These are phyloP conservation scores for Geranium rotundifolium DNA, from an alignment of 345 rosid species.

Conservation along the genomic window DNA sequence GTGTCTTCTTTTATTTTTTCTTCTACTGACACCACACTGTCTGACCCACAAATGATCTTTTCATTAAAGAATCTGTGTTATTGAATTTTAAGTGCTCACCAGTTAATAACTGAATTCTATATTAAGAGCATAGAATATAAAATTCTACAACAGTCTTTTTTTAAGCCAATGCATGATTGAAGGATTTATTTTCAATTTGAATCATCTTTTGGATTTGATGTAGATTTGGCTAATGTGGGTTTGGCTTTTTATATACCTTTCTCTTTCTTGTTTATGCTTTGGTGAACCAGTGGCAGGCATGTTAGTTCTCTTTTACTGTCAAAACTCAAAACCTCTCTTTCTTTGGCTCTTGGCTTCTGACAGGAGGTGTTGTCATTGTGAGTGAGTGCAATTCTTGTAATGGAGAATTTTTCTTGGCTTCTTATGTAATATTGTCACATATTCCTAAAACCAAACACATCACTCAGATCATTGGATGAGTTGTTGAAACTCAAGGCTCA, in stretches of 20 bases:
- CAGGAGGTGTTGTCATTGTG: constrained; percentile 5
- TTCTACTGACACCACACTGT: constrained; percentile 4
- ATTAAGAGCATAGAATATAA: neutral
- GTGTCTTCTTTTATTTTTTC: neutral
- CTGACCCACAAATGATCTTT: constrained; percentile 16
- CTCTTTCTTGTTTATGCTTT: constrained; percentile 23
- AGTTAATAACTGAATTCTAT: constrained; percentile 12
- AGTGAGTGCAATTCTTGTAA: constrained; percentile 18
- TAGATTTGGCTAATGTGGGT: constrained; percentile 27
- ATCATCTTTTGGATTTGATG: constrained; percentile 20
- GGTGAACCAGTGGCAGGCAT: constrained; percentile 36
- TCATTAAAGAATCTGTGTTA: neutral
- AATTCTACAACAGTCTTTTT: constrained; percentile 14
- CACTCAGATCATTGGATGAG: neutral
- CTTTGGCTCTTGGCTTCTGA: constrained; percentile 23
- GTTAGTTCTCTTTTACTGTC: constrained; percentile 17
- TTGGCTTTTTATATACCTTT: constrained; percentile 31
- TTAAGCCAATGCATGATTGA: constrained; percentile 28
- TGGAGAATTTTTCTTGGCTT: constrained; percentile 10
- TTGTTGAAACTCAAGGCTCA: neutral
- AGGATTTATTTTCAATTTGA: constrained; percentile 17
- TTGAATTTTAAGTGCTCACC: constrained; percentile 19
- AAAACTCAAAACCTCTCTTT: constrained; percentile 12
- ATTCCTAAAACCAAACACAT: neutral
- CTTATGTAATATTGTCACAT: constrained; percentile 13